Evolutionary conservation across 225 moss, liverwort and hornwort genomes (phyloP), one percentile per base, ranked within the genome.

Genomic region (Marchantia polymorpha): DNA sequence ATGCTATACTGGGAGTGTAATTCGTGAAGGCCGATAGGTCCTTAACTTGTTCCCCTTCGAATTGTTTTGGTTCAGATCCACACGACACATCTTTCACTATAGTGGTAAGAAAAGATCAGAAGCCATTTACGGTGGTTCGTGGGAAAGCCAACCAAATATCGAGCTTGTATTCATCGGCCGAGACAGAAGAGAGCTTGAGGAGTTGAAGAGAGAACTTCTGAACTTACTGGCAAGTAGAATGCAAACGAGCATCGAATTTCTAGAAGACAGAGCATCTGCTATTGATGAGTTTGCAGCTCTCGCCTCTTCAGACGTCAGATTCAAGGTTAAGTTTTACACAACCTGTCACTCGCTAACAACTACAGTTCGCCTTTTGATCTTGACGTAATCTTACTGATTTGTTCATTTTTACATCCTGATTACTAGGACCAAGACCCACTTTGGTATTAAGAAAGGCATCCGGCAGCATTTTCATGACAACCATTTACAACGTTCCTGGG

Each of bases 121-220:
- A 69, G 87, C 82, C 20, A 53, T 82, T 6, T 84, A 74, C 53
- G 84, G 79, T 30, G 87, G 87, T 13, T 25, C 47, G 14, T 87
- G 87, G 87, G 87, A 84, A 58, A 80, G 77, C 65, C 76, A 80
- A 73, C 84, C 87, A 47, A 63, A 65, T 46, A 84, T 80, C 48
- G 80, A 82, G 16, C 73, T 87, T 54, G 87, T 87, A 15, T 78
- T 87, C 3, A 87, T 87, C 50, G 87, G 87, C 55, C 79, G 84
- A n/a, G 80, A 87, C 54, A 82, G 50, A 71, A 66, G 55, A 52
- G 87, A 87, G 59, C 79, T 87, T 15, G 79, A 83, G 73, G 69
- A 68, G 46, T 52, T 87, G 29, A 81, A 74, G 61, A 50, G 14
- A 47, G 75, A 60, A n/a, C 82, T 87, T 75, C 59, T 58, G 54